Conservation (phyloP, 2,329 filamentous ascomycete species). For the Epichloe uncinata region DNA sequence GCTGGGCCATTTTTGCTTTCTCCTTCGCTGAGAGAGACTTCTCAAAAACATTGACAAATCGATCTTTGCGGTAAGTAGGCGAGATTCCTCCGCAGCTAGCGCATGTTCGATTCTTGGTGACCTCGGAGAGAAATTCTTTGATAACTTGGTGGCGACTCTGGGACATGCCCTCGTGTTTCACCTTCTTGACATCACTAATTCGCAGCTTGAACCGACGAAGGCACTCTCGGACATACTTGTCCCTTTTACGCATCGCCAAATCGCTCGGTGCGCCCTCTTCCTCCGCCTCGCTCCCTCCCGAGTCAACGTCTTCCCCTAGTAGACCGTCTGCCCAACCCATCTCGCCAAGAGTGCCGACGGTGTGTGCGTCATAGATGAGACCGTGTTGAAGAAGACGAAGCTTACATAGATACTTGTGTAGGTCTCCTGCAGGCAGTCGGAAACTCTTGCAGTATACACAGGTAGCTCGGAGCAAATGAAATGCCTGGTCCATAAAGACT, state of each 20-base stretch:
- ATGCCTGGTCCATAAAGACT: conserved; percentile 87
- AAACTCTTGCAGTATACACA: conserved; percentile 87
- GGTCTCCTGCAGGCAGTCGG: conserved; percentile 59
- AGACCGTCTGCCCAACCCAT: conserved; percentile 24
- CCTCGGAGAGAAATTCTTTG: conserved; percentile 66
- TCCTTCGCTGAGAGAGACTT: conserved; percentile 65
- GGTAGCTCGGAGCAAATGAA: conserved; percentile 72
- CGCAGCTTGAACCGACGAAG: conserved; percentile 47
- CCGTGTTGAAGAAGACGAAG: conserved; percentile 77
- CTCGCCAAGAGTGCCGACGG: conserved; percentile 40
- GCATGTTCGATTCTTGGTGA: conserved; percentile 59
- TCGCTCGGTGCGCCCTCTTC: conserved; percentile 47
- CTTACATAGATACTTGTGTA: conserved; percentile 74
- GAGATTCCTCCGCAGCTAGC: conserved; percentile 54
- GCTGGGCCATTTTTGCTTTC: conserved; percentile 60
- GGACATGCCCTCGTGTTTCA: conserved; percentile 73
- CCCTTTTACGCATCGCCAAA: conserved; percentile 37
- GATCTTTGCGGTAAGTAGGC: conserved; percentile 76
- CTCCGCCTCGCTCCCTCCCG: conserved; percentile 45
- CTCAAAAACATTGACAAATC: conserved; percentile 87
- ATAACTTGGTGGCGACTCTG: conserved; percentile 65
- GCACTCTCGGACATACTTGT: conserved; percentile 57
- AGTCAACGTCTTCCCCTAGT: conserved; percentile 21
- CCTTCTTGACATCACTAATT: conserved; percentile 36
- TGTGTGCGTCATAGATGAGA: conserved; percentile 54